phyloP scores from a whole-genome alignment of 257 asterid genomes.

The Primulina eburnea region DNA sequence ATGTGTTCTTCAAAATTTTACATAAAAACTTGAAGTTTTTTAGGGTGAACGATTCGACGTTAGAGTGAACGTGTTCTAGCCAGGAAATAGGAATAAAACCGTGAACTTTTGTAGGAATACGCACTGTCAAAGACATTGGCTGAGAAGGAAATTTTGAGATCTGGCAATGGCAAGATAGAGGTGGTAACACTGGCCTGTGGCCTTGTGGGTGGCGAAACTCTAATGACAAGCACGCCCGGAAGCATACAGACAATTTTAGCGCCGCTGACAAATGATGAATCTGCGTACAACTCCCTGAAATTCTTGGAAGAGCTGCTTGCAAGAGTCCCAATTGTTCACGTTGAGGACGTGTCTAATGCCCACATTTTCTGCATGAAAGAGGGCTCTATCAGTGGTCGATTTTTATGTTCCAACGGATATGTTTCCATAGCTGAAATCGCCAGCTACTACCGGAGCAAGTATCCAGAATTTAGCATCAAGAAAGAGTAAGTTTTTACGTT shows the following conservation, averaged over 20 bases:
- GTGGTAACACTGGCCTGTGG: constrained; percentile 57
- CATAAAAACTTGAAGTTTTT: too few relatives aligned
- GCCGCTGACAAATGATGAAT: constrained; percentile 25
- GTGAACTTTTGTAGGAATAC: constrained; percentile 34
- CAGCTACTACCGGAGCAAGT: neutral
- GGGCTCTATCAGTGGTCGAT: constrained; percentile 42
- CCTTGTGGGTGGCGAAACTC: constrained; percentile 61
- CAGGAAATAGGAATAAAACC: neutral
- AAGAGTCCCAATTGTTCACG: constrained; percentile 50
- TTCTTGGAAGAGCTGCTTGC: constrained; percentile 49
- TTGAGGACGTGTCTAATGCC: constrained; percentile 51
- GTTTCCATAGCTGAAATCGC: neutral
- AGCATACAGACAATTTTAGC: constrained; percentile 32
- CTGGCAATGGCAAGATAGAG: constrained; percentile 31
- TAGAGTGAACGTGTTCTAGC: too few relatives aligned
- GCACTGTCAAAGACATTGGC: constrained; percentile 47
- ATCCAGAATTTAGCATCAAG: neutral
- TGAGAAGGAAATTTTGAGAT: constrained; percentile 51
- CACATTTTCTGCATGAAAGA: constrained; percentile 45
- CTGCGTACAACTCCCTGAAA: constrained; percentile 26
- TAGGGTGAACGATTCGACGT: too few relatives aligned
- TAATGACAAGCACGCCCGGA: constrained; percentile 25
- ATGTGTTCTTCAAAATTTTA: too few relatives aligned
- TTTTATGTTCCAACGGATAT: constrained; percentile 27
- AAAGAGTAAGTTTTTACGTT: neutral